Base-by-base conservation (phyloP, 1,139 yeast genomes). In the Taphrina betulina region DNA sequence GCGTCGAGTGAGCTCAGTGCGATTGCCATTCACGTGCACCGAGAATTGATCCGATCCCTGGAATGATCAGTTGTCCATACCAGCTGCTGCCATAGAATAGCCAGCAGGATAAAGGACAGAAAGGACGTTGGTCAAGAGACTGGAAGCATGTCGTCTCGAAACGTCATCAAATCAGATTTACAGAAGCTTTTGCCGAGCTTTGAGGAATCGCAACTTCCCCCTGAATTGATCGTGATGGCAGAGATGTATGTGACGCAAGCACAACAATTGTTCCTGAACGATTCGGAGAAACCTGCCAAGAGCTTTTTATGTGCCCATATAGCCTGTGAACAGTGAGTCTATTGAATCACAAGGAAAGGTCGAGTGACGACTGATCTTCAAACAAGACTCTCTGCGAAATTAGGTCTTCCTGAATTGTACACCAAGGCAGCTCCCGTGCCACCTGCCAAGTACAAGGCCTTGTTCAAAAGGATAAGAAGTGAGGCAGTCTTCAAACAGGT, bases 401-500 rank as follows among this genome's bases (percentile, higher is more conserved):
- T 43, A 4, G 36, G 38, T 7, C 48, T 43, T n/a, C 48, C 48
- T 5, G 48, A 43, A 33, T 16, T 43, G 29, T 19, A 43, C n/a
- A 43, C 31, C 38, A 43, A 43, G 19, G 14, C 16, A 2, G 48
- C 48, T 5, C 48, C 48, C 5, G 23, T 43, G 5, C 38, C 48
- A n/a, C 48, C 48, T 5, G 29, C 36, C 7, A 33, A 31, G 19
- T 43, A 43, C 48, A 43, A 31, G 34, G 38, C 36, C 4, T 37
- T 43, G 2, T 43, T 31, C 38, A 43, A 43, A n/a, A 17, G 48
- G 17, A 31, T 43, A 20, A n/a, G 38, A 43, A 31, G 37, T n/a
- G 48, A 43, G 23, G 38, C 48, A 12, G 23, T 37, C 5, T 43
- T 43, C 48, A 43, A 31, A n/a, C 48, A 43, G n/a, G 48, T 33